Evolutionary conservation across 176 grass and related monocot species (phyloP), one percentile per base, ranked within the genome.

Genomic region (Musa acuminata): DNA sequence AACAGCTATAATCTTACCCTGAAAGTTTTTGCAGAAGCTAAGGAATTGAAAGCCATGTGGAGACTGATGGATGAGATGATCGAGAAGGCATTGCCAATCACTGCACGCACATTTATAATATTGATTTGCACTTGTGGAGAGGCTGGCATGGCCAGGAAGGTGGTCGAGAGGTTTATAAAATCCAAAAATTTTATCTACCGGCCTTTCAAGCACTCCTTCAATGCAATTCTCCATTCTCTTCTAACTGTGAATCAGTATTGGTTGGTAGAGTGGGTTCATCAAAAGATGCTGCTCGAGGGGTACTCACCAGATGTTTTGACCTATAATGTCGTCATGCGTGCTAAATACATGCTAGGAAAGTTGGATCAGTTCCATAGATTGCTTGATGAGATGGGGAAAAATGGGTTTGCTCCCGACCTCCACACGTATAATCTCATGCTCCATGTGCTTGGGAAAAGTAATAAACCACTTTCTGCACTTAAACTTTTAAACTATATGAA

Each of bases 401-500:
- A 83, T 80, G 87, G 85, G 60, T 79, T 97, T 83, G 62, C 62
- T 2, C 93, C 93, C 19, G 93, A 97, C 77, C 76, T 97, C 14
- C 82, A 97, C 67, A 93, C 90, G 3, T 97, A 90, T 78, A 97
- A 97, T 77, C 82, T 97, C 64, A 75, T 97, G 78, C 85, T 97
- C 71, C 90, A 97, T 85, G 90, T 93, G 68, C 88, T 97, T 69
- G 90, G 90, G 51, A 97, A 88, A 88, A 90, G 90, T 75, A 86
- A 97, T 71, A 97, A 97, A 63, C 90, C 94, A 17, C 82, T 93
- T 60, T 90, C 94, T 51, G 94, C 90, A 79, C 87, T 93, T 72
- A 92, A 97, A 84, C 82, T 97, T 78, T 77, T 97, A 53, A 93
- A 91, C 80, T 89, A 97, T 81, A 97, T 97, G 94, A 83, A 78